These are phyloP conservation scores for Filobasidium wieringae DNA, from an alignment of 768 basidiomycete genomes.

Conservation along the genomic window DNA sequence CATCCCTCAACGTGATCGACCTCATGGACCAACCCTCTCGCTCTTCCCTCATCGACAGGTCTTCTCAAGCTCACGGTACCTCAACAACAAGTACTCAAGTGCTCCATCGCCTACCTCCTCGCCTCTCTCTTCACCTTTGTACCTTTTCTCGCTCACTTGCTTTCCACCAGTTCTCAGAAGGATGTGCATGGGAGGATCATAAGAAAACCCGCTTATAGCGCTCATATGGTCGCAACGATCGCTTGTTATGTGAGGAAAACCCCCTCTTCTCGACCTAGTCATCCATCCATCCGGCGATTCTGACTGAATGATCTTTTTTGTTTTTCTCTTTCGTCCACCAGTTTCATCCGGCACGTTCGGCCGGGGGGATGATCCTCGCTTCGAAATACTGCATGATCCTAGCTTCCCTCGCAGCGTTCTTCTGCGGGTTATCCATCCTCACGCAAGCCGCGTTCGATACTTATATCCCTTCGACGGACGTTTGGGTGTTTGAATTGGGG, in stretches of 20 bases:
- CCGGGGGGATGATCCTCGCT: constrained; percentile 86
- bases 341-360: constrained; percentile 85
- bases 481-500: constrained; percentile 44
- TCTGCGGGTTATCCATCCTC: constrained; percentile 63
- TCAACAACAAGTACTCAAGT: constrained; percentile 59
- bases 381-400: constrained; percentile 58
- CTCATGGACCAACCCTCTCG: too few relatives aligned
- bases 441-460: constrained; percentile 67
- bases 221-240: constrained; percentile 78
- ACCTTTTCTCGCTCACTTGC: constrained; percentile 51
- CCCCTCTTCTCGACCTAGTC: not conserved
- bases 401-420: constrained; percentile 53
- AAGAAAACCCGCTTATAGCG: constrained; percentile 55
- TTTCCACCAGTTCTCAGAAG: constrained; percentile 46
- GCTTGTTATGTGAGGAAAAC: constrained; percentile 51
- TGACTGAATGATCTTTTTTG: not conserved
- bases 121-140: constrained; percentile 88
- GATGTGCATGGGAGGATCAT: constrained; percentile 36
- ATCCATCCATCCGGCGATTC: not conserved
- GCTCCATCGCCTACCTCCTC: constrained; percentile 77
- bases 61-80: not conserved
- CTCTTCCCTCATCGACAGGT: too few relatives aligned
- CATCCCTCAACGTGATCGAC: too few relatives aligned
- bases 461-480: constrained; percentile 21
- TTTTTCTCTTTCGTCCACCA: constrained; percentile 51